Base-by-base conservation (phyloP, 139 green algal genomes). In the Coccomyxa sp. region DNA sequence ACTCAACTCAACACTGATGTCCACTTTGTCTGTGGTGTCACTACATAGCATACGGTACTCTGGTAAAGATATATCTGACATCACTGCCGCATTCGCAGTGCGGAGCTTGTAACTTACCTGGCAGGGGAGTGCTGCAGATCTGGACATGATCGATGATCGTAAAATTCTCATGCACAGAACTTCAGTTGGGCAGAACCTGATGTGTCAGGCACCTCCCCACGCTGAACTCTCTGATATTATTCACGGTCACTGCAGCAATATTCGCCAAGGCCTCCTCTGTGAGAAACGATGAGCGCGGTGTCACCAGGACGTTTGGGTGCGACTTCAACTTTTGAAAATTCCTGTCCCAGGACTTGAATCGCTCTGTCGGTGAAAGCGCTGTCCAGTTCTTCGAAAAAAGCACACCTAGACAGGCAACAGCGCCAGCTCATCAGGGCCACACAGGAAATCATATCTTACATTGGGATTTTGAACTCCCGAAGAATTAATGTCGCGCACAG, bases 241-340 rank as follows among this genome's bases (percentile, higher is more conserved):
- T 60, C 16, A 94, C 77, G 0, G 91, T 95, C 25, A 89, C 94
- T 28, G 76, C 79, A 0, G 89, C 90, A 67, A 97, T 97, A 82
- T 92, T 93, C 0, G 67, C 28, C 7, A 97, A 88, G 0, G 93
- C 93, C 79, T 97, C 93, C 28, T 89, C 31, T 0, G 95, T 98
- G 10, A 96, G 86, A 86, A 98, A 98, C 0, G 94, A 94, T 4
- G 84, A 90, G 90, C 97, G 93, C 0, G 92, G 91, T 0, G 92
- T 95, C 13, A 95, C 84, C 12, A 97, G 77, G 25, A 93, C 86
- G 81, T 91, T 89, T 58, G 91, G 91, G 84, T 90, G 90, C 58
- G 32, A 58, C 12, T 86, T 82, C 13, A 94, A 86, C n/a, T 79
- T 18, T 51, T 86, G 79, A 81, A 95, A 94, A 30, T 86, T 9